Percentiles rank a stretch among this genome's conserved stretches.
phyloP scores from a whole-genome alignment of 495 filamentous ascomycete genomes.

The Aspergillus conjunctus region DNA sequence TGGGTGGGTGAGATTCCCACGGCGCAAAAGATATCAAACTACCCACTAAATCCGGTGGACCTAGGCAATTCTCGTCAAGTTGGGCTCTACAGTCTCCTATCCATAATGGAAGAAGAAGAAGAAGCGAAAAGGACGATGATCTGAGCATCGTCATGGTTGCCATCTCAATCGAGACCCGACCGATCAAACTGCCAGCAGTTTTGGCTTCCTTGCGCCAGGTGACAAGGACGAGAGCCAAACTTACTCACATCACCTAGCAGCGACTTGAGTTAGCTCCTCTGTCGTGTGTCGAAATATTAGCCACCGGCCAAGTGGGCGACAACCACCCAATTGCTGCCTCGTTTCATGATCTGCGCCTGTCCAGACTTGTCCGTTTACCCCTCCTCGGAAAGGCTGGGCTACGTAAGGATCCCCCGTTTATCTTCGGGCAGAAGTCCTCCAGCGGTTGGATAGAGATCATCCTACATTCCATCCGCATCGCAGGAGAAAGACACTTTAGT shows the following conservation, averaged over 20 bases:
- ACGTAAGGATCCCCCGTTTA: constrained; percentile 27
- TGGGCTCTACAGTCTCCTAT: neutral
- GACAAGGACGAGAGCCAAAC: neutral
- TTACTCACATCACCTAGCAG: too few species aligned
- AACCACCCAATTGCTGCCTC: constrained; percentile 30
- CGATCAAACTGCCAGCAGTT: neutral
- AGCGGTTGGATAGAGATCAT: constrained; percentile 15
- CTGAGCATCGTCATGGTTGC: neutral
- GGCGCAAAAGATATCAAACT: constrained; percentile 14
- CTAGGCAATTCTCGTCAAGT: neutral
- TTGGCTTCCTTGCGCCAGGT: constrained; percentile 2
- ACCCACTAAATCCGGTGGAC: constrained; percentile 6
- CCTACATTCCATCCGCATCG: constrained; percentile 7
- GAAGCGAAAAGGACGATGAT: neutral
- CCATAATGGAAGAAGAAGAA: neutral
- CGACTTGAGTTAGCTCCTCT: neutral
- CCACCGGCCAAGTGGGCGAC: constrained; percentile 23
- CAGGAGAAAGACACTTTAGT: neutral
- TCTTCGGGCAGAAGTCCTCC: constrained; percentile 18
- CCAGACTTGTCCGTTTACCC: constrained; percentile 32
- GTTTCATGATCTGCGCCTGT: constrained; percentile 37
- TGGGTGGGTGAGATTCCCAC: constrained; percentile 4
- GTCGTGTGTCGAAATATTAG: constrained; percentile 8
- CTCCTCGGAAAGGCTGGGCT: constrained; percentile 24
- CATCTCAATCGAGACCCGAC: neutral